Evolutionary conservation across 202 grass and related monocot species (phyloP).

Genomic region (Alloteropsis angusta): DNA sequence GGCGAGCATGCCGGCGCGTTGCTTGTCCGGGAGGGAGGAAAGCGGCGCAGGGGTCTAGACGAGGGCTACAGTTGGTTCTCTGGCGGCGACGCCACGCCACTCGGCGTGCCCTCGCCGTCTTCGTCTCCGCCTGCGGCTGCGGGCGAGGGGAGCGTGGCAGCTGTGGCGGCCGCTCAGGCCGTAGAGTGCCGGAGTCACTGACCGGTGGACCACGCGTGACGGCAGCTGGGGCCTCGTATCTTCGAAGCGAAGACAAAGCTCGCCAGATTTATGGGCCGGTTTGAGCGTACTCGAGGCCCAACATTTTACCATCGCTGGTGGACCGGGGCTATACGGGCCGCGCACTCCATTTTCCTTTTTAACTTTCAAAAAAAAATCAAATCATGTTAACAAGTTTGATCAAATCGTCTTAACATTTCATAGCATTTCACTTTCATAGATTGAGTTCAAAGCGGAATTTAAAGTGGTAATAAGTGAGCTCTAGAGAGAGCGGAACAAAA

Average conservation of each 20-base stretch:
- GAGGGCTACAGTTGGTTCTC: background rate
- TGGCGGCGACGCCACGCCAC: background rate
- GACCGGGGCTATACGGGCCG: background rate
- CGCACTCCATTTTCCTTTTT: background rate
- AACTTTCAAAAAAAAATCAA: too few relatives aligned
- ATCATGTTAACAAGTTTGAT: too few relatives aligned
- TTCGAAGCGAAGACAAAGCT: background rate
- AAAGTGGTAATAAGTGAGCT: too few relatives aligned
- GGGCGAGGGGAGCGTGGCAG: background rate
- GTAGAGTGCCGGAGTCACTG: background rate
- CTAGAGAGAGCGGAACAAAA: too few relatives aligned
- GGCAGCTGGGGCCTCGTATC: background rate
- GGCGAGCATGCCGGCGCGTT: slow-evolving; percentile 12
- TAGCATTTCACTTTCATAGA: too few relatives aligned
- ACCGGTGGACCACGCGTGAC: background rate
- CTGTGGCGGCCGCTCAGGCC: background rate
- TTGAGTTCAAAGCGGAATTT: too few relatives aligned
- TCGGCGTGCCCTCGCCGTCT: background rate
- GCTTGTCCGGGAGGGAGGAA: background rate
- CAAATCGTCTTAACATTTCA: too few relatives aligned
- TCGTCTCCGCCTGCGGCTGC: background rate
- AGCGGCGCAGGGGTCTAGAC: background rate
- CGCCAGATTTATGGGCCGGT: background rate
- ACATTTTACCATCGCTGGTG: background rate
- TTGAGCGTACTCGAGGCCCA: background rate